Evolutionary conservation across 495 filamentous ascomycete species (phyloP), one percentile per base, ranked within the genome.

Genomic region (Peziza echinospora): DNA sequence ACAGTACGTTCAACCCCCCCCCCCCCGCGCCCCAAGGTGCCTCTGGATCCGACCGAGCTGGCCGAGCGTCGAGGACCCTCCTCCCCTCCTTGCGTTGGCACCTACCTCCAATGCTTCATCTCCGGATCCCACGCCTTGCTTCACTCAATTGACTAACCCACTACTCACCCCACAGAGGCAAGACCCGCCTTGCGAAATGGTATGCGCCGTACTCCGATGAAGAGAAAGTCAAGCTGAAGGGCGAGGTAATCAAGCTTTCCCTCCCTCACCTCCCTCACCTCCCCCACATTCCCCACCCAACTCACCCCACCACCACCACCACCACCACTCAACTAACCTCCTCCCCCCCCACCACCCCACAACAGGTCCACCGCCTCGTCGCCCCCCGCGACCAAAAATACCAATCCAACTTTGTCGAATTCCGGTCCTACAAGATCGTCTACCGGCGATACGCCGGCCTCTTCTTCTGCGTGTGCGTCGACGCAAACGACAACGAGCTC

Each of bases 321-420:
- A 37, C 13, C 13, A 37, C 0, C 30, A 37, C 3, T 21, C 22
- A 30, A 24, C 25, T 44, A 26, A 21, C 28, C 22, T 11, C 25
- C 47, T 46, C 22, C n/a, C 23, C 37, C 42, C 9, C 25, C 47
- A 28, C 22, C n/a, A 19, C 37, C 42, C 44, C 44, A 28, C 26
- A 44, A 46, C 49, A 87, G 81, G 79, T 94, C 60, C 89, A 97
- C 72, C 85, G 89, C 49, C 82, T 97, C 49, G 84, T 97, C 45
- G 89, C 89, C 3, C 89, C 89, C 8, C 78, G 89, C 55, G 89
- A 97, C 64, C 89, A 97, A 64, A 97, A 97, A 64, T 92, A 97
- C 67, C 89, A 97, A 62, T 92, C 83, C 60, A 97, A 97, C 67
- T 97, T 97, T 60, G 89, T 97, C 65, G 89, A 97, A 67, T 78